These are phyloP conservation scores for Coccomyxa sp. DNA, from an alignment of 139 green algal genomes.

Conservation along the genomic window DNA sequence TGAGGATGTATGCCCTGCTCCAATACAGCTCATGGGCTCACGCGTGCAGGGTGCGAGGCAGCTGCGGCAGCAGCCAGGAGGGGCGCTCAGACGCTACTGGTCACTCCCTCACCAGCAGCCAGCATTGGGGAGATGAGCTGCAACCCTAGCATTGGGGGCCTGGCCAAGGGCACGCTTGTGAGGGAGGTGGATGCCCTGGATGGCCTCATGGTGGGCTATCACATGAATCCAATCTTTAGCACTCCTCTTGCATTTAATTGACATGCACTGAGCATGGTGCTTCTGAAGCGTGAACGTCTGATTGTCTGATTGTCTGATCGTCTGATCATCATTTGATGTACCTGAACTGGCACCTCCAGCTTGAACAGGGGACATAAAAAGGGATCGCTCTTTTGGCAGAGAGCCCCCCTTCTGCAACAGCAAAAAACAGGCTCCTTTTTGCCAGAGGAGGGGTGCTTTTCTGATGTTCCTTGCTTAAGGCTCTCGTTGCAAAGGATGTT, in stretches of 20 bases:
- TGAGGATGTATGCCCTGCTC: background rate
- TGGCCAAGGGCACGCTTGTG: slow-evolving; percentile 57
- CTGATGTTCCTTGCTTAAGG: too few relatives aligned
- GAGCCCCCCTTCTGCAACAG: too few relatives aligned
- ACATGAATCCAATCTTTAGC: too few relatives aligned
- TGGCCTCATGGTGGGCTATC: slow-evolving; percentile 45
- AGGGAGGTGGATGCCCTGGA: slow-evolving; percentile 56
- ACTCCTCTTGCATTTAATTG: too few relatives aligned
- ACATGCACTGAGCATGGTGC: too few relatives aligned
- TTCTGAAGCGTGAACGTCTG: too few relatives aligned
- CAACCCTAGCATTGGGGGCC: slow-evolving; percentile 59
- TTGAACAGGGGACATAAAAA: too few relatives aligned
- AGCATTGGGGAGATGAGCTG: slow-evolving; percentile 58
- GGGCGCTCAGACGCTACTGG: slow-evolving; percentile 39
- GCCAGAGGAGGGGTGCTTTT: too few relatives aligned
- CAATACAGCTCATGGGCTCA: background rate
- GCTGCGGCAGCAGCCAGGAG: slow-evolving; percentile 44
- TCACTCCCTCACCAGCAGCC: slow-evolving; percentile 34
- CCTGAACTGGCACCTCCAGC: too few relatives aligned
- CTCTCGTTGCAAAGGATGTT: too few relatives aligned
- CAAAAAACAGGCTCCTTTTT: too few relatives aligned
- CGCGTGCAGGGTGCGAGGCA: slow-evolving; percentile 44
- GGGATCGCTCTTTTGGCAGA: too few relatives aligned
- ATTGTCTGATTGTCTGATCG: background rate
- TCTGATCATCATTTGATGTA: background rate